These are phyloP conservation scores for Crithidia expoeki DNA, from an alignment of 208 protist genomes.

Conservation along the genomic window DNA sequence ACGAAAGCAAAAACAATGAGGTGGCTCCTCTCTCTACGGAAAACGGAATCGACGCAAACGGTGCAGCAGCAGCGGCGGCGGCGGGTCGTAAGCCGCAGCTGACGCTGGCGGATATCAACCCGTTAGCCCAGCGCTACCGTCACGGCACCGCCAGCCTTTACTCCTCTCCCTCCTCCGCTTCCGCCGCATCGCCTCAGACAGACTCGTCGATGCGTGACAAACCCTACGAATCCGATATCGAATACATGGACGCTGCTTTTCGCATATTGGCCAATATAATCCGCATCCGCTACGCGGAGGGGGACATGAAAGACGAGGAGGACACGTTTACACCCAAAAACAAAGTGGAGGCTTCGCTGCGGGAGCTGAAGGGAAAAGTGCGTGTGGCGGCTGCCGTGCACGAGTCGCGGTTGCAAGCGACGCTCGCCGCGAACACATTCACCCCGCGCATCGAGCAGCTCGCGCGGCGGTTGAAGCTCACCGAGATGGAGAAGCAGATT, in stretches of 20 bases:
- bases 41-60: neutral
- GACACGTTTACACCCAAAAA: slow-evolving; percentile 71
- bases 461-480: slow-evolving; percentile 63
- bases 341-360: slow-evolving; percentile 82
- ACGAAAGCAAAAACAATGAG: neutral
- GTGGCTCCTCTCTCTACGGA: neutral
- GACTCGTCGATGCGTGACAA: slow-evolving; percentile 19
- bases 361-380: slow-evolving; percentile 85
- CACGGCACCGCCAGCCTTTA: neutral
- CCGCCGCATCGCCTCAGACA: neutral
- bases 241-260: slow-evolving; percentile 93
- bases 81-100: slow-evolving; percentile 10
- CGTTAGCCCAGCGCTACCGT: slow-evolving; percentile 23
- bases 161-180: neutral
- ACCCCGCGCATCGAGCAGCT: slow-evolving; percentile 90
- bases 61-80: neutral
- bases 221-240: slow-evolving; percentile 87
- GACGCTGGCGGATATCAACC: slow-evolving; percentile 38
- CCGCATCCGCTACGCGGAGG: slow-evolving; percentile 82
- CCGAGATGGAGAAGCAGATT: slow-evolving; percentile 90
- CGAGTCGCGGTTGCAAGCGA: slow-evolving; percentile 68
- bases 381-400: slow-evolving; percentile 71
- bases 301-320: slow-evolving; percentile 92
- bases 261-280: slow-evolving; percentile 86
- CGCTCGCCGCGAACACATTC: slow-evolving; percentile 52